Percentiles rank a stretch among this genome's conserved stretches.
Conservation (phyloP, 805 yeast species). For the Myxozyma mucilagina region DNA sequence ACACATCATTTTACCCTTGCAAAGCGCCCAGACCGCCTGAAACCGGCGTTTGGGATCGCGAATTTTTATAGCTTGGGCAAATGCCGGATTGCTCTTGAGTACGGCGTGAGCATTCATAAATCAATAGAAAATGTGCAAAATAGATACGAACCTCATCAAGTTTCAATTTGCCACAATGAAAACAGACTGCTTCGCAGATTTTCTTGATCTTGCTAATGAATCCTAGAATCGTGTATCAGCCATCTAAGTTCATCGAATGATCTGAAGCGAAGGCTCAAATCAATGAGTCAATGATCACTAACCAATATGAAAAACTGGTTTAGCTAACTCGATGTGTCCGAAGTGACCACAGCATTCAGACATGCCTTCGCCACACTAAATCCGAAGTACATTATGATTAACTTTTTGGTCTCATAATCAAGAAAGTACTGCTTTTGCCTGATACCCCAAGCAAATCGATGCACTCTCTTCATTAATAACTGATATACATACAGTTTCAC, state of each 20-base stretch:
- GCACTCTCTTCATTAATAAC: not conserved
- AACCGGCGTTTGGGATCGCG: constrained; percentile 95
- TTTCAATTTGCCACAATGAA: constrained; percentile 95
- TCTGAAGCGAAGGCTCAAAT: not conserved
- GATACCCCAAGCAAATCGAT: too few species aligned
- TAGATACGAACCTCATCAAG: constrained; percentile 65
- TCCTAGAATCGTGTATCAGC: constrained; percentile 28
- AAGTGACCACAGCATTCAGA: constrained; percentile 99
- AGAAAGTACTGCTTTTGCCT: too few species aligned
- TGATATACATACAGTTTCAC: constrained; percentile 66
- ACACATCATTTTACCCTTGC: constrained; percentile 85
- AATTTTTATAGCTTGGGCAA: constrained; percentile 84
- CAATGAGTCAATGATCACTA: not conserved
- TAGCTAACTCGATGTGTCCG: constrained; percentile 97
- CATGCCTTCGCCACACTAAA: constrained; percentile 93
- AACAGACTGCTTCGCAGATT: constrained; percentile 93
- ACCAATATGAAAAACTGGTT: constrained; percentile 98
- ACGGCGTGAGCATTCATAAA: constrained; percentile 2
- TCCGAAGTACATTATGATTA: not conserved
- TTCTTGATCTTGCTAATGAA: constrained; percentile 91
- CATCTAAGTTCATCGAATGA: not conserved
- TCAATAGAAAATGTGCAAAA: not conserved
- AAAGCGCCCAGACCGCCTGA: constrained; percentile 92
- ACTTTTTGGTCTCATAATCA: too few species aligned
- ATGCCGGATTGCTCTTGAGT: constrained; percentile 57